These are phyloP conservation scores for Herpetospermum pedunculosum DNA, from an alignment of 306 rosid genomes.

Conservation along the genomic window DNA sequence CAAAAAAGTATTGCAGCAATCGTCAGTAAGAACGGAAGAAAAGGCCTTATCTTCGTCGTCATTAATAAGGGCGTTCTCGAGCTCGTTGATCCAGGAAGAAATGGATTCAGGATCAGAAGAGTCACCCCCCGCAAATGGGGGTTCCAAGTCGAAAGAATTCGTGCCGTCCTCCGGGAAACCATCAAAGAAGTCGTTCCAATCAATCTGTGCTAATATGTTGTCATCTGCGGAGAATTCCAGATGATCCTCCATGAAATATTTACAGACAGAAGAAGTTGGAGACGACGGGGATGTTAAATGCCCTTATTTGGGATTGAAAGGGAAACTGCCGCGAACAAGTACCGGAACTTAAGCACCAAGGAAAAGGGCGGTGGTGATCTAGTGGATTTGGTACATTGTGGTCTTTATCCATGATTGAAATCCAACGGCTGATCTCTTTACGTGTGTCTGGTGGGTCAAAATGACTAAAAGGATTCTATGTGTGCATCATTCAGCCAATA, in stretches of 20 bases:
- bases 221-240: slow-evolving; percentile 9
- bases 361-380: background rate
- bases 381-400: background rate
- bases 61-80: slow-evolving; percentile 47
- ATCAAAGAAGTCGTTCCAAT: slow-evolving; percentile 26
- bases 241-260: slow-evolving; percentile 8
- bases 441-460: too few species aligned
- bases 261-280: background rate
- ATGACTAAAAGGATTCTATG: too few species aligned
- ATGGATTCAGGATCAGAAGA: slow-evolving; percentile 14
- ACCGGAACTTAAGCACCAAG: background rate
- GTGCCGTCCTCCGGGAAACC: slow-evolving; percentile 3
- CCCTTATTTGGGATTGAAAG: background rate
- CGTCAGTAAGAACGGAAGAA: background rate
- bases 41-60: slow-evolving; percentile 18
- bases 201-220: slow-evolving; percentile 13
- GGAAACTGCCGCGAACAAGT: background rate
- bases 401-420: background rate
- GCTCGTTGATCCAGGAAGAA: slow-evolving; percentile 23
- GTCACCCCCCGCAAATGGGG: background rate
- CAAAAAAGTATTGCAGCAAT: slow-evolving; percentile 13
- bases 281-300: background rate
- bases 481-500: too few species aligned
- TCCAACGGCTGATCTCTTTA: too few species aligned
- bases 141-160: slow-evolving; percentile 11